Evolutionary conservation across 2,329 filamentous ascomycete species (phyloP), one percentile per base, ranked within the genome.

Genomic region (Trichophyton mentagrophytes): DNA sequence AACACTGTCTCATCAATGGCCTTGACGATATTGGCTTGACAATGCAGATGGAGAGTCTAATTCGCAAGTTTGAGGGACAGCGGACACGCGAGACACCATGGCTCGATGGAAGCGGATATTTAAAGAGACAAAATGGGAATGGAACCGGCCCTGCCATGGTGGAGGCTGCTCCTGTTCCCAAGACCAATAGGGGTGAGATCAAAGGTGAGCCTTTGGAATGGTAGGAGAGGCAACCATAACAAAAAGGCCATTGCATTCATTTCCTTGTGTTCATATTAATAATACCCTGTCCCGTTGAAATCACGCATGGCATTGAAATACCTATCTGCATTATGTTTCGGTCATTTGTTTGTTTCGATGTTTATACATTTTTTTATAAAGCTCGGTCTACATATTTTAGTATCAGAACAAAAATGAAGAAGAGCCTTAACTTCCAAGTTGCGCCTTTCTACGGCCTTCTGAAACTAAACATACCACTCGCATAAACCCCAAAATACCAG

Each of bases 11-110:
- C 58, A 75, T 95, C 69, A 95, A 97, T 71, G 92, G 92, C 0
- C 84, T 97, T 8, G 92, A 97, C 71, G 93, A 97, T 68, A 97
- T 97, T 69, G 92, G 92, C 40, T 77, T 97, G 65, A 97, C 92
- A 4, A 89, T 96, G 81, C 89, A 95, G 77, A 83, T 89, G 76
- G 90, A 93, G 65, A 87, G 90, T 64, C 90, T 95, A 81, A 96
- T 97, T 71, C 78, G 82, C 61, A 81, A 81, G 63, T 96, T 93
- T 69, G 92, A 97, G 83, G 78, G 78, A 68, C 86, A 85, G 74
- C 84, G 90, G 71, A 87, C 87, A 8, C 75, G 80, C 59, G 82
- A 89, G 64, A 95, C 89, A 22, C 92, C 93, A 2, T 97, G 92
- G 92, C 77, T 97, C 66, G 90, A 96, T 70, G 93, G 92, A 38